Percentiles rank a stretch among this genome's conserved stretches.
These are phyloP conservation scores for Letharia columbiana DNA, from an alignment of 495 filamentous ascomycete genomes.

Conservation along the genomic window DNA sequence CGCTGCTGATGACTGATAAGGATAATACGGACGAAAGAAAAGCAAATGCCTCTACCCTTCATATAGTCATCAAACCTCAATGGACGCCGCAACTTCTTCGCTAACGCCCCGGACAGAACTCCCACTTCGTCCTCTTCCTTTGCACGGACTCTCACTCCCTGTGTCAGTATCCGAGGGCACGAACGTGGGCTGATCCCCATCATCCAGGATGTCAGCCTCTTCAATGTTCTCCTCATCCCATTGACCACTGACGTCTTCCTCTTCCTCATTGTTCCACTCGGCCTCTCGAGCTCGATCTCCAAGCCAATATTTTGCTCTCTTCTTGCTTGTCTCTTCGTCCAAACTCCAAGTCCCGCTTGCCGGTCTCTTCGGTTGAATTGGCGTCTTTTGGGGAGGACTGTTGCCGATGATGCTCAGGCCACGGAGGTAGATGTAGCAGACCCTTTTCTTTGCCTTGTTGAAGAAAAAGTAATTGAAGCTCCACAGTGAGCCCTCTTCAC, in stretches of 20 bases:
- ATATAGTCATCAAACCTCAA: slow-evolving; percentile 47
- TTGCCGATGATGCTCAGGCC: slow-evolving; percentile 77
- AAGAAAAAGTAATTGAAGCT: slow-evolving; percentile 96
- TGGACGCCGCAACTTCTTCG: slow-evolving; percentile 62
- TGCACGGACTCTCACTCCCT: slow-evolving; percentile 21
- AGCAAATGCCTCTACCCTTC: background rate
- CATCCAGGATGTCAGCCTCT: slow-evolving; percentile 34
- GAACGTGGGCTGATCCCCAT: slow-evolving; percentile 34
- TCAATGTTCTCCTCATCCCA: slow-evolving; percentile 39
- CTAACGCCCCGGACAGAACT: slow-evolving; percentile 58
- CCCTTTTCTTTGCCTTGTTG: slow-evolving; percentile 85
- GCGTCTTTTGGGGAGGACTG: slow-evolving; percentile 40
- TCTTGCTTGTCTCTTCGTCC: slow-evolving; percentile 49
- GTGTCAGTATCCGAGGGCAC: slow-evolving; percentile 40
- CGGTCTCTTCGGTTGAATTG: slow-evolving; percentile 30
- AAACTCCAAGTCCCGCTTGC: slow-evolving; percentile 36
- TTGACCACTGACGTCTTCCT: slow-evolving; percentile 21
- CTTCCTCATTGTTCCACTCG: slow-evolving; percentile 21
- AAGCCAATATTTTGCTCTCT: slow-evolving; percentile 77
- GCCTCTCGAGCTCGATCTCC: slow-evolving; percentile 47
- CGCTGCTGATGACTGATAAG: background rate
- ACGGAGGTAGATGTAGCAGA: slow-evolving; percentile 85
- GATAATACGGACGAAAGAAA: background rate
- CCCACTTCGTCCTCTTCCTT: slow-evolving; percentile 29
- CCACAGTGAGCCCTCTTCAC: slow-evolving; percentile 89